phyloP scores from a whole-genome alignment of 2,329 filamentous ascomycete species.

The Hymenotorrendiella dingleyae region DNA sequence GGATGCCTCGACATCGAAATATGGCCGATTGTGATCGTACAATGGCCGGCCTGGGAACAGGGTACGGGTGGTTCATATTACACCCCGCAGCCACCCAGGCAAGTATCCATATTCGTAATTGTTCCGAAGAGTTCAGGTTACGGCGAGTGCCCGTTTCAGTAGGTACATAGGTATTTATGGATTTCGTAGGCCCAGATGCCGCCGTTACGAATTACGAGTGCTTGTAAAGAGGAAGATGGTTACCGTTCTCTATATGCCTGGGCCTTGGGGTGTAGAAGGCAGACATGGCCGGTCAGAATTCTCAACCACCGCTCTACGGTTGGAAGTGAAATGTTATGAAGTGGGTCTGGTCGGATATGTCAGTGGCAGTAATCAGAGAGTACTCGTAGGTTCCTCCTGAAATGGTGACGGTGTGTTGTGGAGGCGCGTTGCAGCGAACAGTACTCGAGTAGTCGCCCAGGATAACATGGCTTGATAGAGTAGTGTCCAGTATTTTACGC shows the following conservation, averaged over 20 bases:
- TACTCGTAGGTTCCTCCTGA: too few relatives aligned
- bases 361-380: slow-evolving; percentile 23
- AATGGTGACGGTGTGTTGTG: slow-evolving; percentile 1
- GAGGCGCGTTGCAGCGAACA: slow-evolving; percentile 14
- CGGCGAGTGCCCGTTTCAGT: slow-evolving; percentile 12
- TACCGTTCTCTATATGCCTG: slow-evolving; percentile 2
- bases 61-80: slow-evolving; percentile 19
- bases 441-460: slow-evolving; percentile 4
- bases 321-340: slow-evolving; percentile 9
- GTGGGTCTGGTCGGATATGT: slow-evolving; percentile 21
- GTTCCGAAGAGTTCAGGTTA: slow-evolving; percentile 12
- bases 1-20: slow-evolving; percentile 5
- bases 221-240: background rate
- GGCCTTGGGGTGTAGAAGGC: slow-evolving; percentile 1
- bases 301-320: slow-evolving; percentile 1
- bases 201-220: background rate
- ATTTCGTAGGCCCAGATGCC: slow-evolving; percentile 7
- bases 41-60: slow-evolving; percentile 10
- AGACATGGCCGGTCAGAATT: slow-evolving; percentile 11
- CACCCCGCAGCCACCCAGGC: slow-evolving; percentile 13
- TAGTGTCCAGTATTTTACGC: slow-evolving; percentile 10
- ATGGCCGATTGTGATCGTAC: slow-evolving; percentile 11
- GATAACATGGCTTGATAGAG: background rate
- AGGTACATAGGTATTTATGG: slow-evolving; percentile 8
- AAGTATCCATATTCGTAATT: slow-evolving; percentile 18